Base-by-base conservation (phyloP, 805 yeast genomes). In the Zygosaccharomyces lentus region DNA sequence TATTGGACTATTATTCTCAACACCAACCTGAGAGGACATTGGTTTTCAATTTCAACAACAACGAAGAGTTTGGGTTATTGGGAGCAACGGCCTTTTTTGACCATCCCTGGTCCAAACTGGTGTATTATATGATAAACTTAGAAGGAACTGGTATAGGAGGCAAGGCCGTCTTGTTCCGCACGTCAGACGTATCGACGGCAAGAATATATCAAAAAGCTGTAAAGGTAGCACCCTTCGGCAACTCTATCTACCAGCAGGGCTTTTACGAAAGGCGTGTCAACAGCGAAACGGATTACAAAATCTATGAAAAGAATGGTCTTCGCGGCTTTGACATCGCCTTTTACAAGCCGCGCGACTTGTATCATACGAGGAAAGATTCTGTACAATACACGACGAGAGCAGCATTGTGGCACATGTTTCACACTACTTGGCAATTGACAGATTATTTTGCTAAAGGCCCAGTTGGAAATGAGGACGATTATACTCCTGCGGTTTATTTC, bases 81-180 rank as follows among this genome's bases (percentile, higher is more conserved):
- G 97, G 97, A 3, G 95, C 96, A 0, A 73, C 74, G 37, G 76
- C 84, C 0, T 88, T 87, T 55, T 66, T 85, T 44, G 62, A 74
- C 26, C 95, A 88, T 61, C 81, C 84, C 13, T 85, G 95, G 91
- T 72, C 78, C 17, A 65, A 73, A 32, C 63, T 76, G 12, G 80
- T 84, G 1, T 70, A 69, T 34, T 83, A 76, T 57, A 84, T 90
- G 47, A 71, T 89, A 53, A 90, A 90, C 61, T 68, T 89, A 51
- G 97, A 89, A 69, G 96, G 96, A 13, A 87, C 96, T 0, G 96
- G 96, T 2, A 84, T 93, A 1, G 96, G 96, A 21, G 90, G 93
- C 3, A 79, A 84, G 53, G 86, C 96, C 1, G 73, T 87, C 16
- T 67, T 89, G 40, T 88, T 90, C 63, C 76, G 96, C 64, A 81